A percentile compares a stretch with the other conserved stretches of the same genome.
Evolutionary conservation across 176 grass and related monocot species (phyloP).

Genomic region (Bolboschoenus planiculmis): DNA sequence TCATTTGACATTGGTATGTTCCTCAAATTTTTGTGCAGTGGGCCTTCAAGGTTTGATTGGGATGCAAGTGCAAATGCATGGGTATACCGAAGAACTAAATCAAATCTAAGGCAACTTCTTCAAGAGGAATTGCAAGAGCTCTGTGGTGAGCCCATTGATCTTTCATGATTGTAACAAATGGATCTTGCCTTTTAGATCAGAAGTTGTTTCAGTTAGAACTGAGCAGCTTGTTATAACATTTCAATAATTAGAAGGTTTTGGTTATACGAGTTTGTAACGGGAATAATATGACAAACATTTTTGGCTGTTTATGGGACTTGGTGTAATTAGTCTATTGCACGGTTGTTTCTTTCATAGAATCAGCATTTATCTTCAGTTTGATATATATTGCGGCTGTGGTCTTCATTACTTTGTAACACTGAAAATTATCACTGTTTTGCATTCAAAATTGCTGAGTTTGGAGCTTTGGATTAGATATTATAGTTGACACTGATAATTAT

Average conservation of each 20-base stretch:
- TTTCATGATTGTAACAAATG: slow-evolving; percentile 32
- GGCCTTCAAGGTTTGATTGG: slow-evolving; percentile 77
- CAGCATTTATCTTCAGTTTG: not conserved
- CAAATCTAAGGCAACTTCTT: slow-evolving; percentile 47
- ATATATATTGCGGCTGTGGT: not conserved
- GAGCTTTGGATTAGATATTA: not conserved
- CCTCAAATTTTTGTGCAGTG: slow-evolving; percentile 34
- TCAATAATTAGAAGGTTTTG: not conserved
- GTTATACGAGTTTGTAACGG: not conserved
- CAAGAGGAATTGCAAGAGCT: slow-evolving; percentile 58
- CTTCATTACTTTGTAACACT: not conserved
- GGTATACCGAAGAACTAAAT: slow-evolving; percentile 66
- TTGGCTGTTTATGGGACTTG: not conserved
- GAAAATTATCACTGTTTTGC: not conserved
- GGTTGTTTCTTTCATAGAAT: not conserved
- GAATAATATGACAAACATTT: not conserved
- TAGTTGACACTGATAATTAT: not conserved
- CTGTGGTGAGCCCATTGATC: slow-evolving; percentile 42
- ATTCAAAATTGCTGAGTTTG: not conserved
- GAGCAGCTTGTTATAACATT: not conserved
- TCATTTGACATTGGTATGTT: not conserved
- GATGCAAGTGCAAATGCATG: slow-evolving; percentile 43
- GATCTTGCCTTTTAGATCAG: not conserved
- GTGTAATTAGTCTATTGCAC: not conserved
- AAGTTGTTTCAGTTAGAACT: not conserved